Evolutionary conservation across 352 stramenopile genomes (phyloP).

Genomic region (Lagenidium sp.): DNA sequence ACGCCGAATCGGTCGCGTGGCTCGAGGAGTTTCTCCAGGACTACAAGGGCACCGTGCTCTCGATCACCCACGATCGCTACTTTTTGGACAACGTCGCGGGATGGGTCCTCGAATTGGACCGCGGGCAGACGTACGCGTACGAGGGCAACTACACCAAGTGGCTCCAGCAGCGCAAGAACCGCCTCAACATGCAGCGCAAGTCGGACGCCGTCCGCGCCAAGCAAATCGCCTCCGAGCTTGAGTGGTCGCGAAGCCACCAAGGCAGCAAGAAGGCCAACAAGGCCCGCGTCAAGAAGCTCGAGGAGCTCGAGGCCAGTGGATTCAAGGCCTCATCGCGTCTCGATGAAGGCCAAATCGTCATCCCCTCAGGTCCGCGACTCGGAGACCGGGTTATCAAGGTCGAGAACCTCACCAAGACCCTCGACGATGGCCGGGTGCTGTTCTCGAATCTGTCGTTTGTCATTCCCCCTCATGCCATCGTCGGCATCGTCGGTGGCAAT

Average conservation of each 20-base stretch:
- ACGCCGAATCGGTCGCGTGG: slow-evolving; percentile 95
- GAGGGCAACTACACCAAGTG: slow-evolving; percentile 98
- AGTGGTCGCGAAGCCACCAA: slow-evolving; percentile 89
- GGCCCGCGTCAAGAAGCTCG: slow-evolving; percentile 89
- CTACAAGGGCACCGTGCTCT: slow-evolving; percentile 96
- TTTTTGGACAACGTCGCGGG: slow-evolving; percentile 97
- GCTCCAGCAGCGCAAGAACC: slow-evolving; percentile 92
- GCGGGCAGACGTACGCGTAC: slow-evolving; percentile 94
- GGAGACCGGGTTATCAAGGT: slow-evolving; percentile 90
- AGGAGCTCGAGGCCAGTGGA: slow-evolving; percentile 79
- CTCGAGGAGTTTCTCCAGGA: slow-evolving; percentile 95
- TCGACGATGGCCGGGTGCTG: slow-evolving; percentile 71
- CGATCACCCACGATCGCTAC: slow-evolving; percentile 98
- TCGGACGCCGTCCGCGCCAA: slow-evolving; percentile 85
- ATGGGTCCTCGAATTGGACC: slow-evolving; percentile 97
- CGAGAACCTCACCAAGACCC: slow-evolving; percentile 58
- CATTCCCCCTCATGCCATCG: slow-evolving; percentile 92
- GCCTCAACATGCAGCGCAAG: slow-evolving; percentile 94
- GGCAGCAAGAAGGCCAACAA: slow-evolving; percentile 87
- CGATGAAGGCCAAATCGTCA: slow-evolving; percentile 84
- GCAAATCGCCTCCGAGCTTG: slow-evolving; percentile 89
- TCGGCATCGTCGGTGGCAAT: slow-evolving; percentile 98
- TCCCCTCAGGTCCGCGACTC: slow-evolving; percentile 89
- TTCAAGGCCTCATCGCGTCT: slow-evolving; percentile 43
- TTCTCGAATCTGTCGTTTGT: slow-evolving; percentile 94